Evolutionary conservation across 768 basidiomycete genomes (phyloP).

Genomic region (Lactarius quietus): DNA sequence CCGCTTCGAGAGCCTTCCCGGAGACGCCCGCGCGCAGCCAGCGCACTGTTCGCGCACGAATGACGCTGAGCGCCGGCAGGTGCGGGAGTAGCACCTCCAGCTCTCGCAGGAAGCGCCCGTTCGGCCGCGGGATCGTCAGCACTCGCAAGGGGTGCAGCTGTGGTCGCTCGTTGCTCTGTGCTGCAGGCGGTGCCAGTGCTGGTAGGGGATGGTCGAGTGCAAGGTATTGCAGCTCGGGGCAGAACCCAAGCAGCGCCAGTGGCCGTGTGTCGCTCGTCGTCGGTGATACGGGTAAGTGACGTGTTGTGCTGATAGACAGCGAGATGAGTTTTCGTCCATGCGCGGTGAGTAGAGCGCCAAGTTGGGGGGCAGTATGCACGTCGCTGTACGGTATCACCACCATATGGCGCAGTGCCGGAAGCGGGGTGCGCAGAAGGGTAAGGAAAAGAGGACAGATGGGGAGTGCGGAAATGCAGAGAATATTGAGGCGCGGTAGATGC

Average conservation of each 20-base stretch:
- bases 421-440: slow-evolving; percentile 52
- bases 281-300: slow-evolving; percentile 48
- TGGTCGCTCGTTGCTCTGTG: slow-evolving; percentile 10
- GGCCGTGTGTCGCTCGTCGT: slow-evolving; percentile 50
- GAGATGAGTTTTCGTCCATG: slow-evolving; percentile 60
- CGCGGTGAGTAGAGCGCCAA: slow-evolving; percentile 54
- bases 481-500: slow-evolving; percentile 53
- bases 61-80: slow-evolving; percentile 51
- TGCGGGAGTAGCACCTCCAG: slow-evolving; percentile 54
- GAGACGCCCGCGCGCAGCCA: slow-evolving; percentile 72
- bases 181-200: slow-evolving; percentile 35
- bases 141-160: slow-evolving; percentile 47
- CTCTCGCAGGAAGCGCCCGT: slow-evolving; percentile 49
- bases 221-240: slow-evolving; percentile 60
- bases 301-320: slow-evolving; percentile 60
- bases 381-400: slow-evolving; percentile 75
- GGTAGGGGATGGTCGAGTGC: slow-evolving; percentile 72
- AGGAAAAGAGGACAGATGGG: slow-evolving; percentile 61
- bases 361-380: slow-evolving; percentile 48
- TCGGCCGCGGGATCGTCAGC: slow-evolving; percentile 75
- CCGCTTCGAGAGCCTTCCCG: slow-evolving; percentile 61
- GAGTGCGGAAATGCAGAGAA: slow-evolving; percentile 61
- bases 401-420: slow-evolving; percentile 61
- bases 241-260: slow-evolving; percentile 42
- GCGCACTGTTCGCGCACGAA: slow-evolving; percentile 64